A percentile compares a stretch with the other conserved stretches of the same genome.
These are phyloP conservation scores for Linanthus parryae DNA, from an alignment of 148 eudicot species.

Conservation along the genomic window DNA sequence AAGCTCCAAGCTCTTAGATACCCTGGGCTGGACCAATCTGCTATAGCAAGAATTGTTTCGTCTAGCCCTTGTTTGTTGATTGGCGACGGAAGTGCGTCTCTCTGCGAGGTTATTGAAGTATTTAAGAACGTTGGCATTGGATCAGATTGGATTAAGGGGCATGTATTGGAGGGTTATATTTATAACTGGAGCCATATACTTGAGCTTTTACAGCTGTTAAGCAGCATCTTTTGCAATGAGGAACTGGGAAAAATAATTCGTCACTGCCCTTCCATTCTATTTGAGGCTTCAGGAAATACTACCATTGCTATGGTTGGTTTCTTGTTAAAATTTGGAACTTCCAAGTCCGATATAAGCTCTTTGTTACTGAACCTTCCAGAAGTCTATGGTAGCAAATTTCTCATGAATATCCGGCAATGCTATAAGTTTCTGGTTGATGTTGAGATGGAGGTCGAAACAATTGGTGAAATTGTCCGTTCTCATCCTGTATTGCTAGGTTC, in stretches of 20 bases:
- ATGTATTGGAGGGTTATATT: slow-evolving; percentile 25
- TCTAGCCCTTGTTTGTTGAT: slow-evolving; percentile 43
- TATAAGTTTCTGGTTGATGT: slow-evolving; percentile 38
- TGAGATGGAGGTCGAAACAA: slow-evolving; percentile 36
- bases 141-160: slow-evolving; percentile 38
- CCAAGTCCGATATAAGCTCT: slow-evolving; percentile 21
- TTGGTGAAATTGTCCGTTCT: slow-evolving; percentile 31
- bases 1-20: slow-evolving; percentile 38
- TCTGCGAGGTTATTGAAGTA: slow-evolving; percentile 21
- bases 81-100: slow-evolving; percentile 23
- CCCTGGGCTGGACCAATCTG: slow-evolving; percentile 33
- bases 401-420: slow-evolving; percentile 35
- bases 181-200: slow-evolving; percentile 52
- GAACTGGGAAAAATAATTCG: slow-evolving; percentile 27
- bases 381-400: slow-evolving; percentile 26
- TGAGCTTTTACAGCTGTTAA: slow-evolving; percentile 36
- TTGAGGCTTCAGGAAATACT: slow-evolving; percentile 35
- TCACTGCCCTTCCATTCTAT: slow-evolving; percentile 38
- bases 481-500: slow-evolving; percentile 49
- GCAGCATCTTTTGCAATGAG: slow-evolving; percentile 32
- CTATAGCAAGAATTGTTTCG: slow-evolving; percentile 29
- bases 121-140: slow-evolving; percentile 36
- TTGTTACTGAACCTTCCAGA: slow-evolving; percentile 39
- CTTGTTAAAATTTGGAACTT: slow-evolving; percentile 47
- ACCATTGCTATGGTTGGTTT: slow-evolving; percentile 36